Base-by-base conservation (phyloP, 1,284 basidiomycete species). In the Sparassis latifolia region DNA sequence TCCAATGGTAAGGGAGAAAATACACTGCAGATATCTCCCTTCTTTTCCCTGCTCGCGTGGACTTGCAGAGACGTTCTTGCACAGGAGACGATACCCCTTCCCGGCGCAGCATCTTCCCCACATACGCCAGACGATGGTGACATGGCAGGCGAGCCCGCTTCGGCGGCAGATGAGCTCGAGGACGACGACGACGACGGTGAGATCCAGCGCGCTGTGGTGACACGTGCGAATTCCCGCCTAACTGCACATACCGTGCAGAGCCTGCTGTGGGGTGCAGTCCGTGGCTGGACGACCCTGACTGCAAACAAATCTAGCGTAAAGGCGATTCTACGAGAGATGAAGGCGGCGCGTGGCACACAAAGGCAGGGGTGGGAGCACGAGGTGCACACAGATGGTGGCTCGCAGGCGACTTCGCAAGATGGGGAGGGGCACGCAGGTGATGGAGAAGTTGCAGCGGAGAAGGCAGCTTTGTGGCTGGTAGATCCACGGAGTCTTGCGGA, bases 281-380 rank as follows among this genome's bases (percentile, higher is more conserved):
- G 79, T 33, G 82, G 85, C 1, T 86, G 88, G 84, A 92, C 90
- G 50, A 92, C 87, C 27, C 69, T 92, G 44, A 89, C 86, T 4
- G 87, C 88, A 20, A 92, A 92, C 56, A 78, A 80, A 58, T 77
- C 84, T 33, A 89, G 89, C 55, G 80, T 91, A 32, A 82, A 79
- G 62, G 81, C 84, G n/a, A 73, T 92, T 37, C 61, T 89, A 55
- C 73, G 76, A 53, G 83, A 83, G 61, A 74, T 82, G 59, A 74
- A 59, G 48, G 52, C 56, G n/a, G 43, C 51, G 30, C 47, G 66
- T 47, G 69, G 70, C 3, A 62, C 65, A 5, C 33, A 46, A 64
- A 48, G 31, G 27, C 67, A 59, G 50, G 56, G 51, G 28, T 57
- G 45, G 45, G 58, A 58, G 50, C 41, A 39, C 12, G 52, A 48